A percentile compares a stretch with the other conserved stretches of the same genome.
Conservation (phyloP, 2,329 filamentous ascomycete genomes). For the Ophiocordyceps camponoti-floridani region DNA sequence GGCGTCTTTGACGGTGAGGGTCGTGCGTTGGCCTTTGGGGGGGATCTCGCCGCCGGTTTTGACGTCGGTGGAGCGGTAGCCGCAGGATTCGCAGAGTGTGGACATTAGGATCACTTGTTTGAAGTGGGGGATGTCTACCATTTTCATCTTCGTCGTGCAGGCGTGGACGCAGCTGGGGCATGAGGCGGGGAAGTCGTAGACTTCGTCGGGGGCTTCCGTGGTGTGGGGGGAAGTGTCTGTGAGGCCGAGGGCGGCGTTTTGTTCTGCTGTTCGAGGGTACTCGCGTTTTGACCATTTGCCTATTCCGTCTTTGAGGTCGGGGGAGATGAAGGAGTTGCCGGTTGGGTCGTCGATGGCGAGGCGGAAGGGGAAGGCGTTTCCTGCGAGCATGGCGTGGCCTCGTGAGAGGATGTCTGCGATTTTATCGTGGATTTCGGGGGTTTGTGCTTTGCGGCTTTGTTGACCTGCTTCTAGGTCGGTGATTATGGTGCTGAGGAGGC, state of each 20-base stretch:
- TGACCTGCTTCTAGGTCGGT: conserved; percentile 72
- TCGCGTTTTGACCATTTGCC: conserved; percentile 81
- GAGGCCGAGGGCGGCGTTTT: conserved; percentile 75
- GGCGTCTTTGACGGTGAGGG: conserved; percentile 46
- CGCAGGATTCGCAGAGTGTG: conserved; percentile 79
- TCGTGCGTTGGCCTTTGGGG: conserved; percentile 69
- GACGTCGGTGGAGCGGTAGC: conserved; percentile 90
- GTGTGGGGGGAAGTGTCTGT: conserved; percentile 43
- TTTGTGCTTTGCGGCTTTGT: conserved; percentile 57
- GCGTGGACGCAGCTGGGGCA: conserved; percentile 80
- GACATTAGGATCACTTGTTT: conserved; percentile 95
- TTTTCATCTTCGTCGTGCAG: conserved; percentile 93
- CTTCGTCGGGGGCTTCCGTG: conserved; percentile 43
- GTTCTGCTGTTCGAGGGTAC: conserved; percentile 64
- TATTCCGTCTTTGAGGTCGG: conserved; percentile 59
- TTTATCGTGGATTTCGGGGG: conserved; percentile 63
- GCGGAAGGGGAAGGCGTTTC: conserved; percentile 71
- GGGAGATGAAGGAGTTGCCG: conserved; percentile 93
- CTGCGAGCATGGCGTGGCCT: conserved; percentile 59
- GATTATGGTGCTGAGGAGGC: conserved; percentile 60
- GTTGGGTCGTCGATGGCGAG: conserved; percentile 78
- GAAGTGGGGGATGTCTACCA: conserved; percentile 95
- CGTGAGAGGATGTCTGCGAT: conserved; percentile 59
- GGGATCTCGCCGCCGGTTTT: conserved; percentile 93
- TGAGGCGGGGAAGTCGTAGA: conserved; percentile 80